Percentiles rank a stretch among this genome's conserved stretches.
Conservation (phyloP, 2,329 filamentous ascomycete species). For the Grosmannia serpens region DNA sequence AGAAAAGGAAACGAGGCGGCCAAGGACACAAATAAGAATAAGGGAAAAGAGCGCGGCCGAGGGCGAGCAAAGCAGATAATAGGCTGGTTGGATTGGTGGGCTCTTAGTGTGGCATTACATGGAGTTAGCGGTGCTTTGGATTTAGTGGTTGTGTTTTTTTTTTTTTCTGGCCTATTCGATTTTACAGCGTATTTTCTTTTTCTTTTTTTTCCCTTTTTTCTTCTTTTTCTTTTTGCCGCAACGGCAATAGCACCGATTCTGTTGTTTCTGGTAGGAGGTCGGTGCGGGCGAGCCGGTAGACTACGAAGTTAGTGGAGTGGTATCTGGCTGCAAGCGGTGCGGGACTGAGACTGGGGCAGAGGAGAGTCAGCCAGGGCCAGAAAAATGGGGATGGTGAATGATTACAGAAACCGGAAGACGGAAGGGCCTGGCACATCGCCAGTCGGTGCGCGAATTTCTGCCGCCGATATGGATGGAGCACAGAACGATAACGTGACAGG, state of each 20-base stretch:
- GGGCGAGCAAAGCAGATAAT: constrained; percentile 7
- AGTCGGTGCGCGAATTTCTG: constrained; percentile 10
- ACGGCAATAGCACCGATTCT: background rate
- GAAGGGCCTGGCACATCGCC: constrained; percentile 1
- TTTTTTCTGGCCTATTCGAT: background rate
- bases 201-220: background rate
- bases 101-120: constrained; percentile 4
- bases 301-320: background rate
- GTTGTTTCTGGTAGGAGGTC: background rate
- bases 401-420: constrained; percentile 5
- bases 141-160: background rate
- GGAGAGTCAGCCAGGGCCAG: background rate
- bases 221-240: background rate
- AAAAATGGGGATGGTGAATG: background rate
- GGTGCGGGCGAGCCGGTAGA: constrained; percentile 5
- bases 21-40: constrained; percentile 8
- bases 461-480: background rate
- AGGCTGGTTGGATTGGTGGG: constrained; percentile 5
- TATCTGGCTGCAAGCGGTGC: background rate
- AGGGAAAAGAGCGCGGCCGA: constrained; percentile 8
- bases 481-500: constrained; percentile 3
- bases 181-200: background rate
- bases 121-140: background rate
- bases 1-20: background rate
- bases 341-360: background rate